phyloP scores from a whole-genome alignment of 225 moss, liverwort and hornwort species.

The Takakia lepidozioides region DNA sequence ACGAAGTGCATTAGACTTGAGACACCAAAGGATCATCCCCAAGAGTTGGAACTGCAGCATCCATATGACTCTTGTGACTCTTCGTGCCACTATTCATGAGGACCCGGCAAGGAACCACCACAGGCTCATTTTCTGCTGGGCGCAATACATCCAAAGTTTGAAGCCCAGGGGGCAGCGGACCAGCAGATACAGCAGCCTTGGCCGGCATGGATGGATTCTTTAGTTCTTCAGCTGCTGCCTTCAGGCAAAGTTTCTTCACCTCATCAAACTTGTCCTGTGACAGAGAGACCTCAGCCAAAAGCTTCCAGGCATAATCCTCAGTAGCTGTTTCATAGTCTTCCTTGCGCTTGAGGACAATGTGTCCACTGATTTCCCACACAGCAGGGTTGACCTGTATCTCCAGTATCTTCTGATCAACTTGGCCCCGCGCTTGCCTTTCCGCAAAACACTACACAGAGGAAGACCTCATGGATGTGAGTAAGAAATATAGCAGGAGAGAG shows the following conservation, averaged over 20 bases:
- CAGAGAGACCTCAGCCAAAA: constrained; percentile 64
- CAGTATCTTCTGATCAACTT: constrained; percentile 60
- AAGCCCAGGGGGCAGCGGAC: no score
- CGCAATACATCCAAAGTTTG: no score
- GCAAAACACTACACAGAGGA: constrained; percentile 47
- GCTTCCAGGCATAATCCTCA: constrained; percentile 63
- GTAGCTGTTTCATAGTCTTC: constrained; percentile 56
- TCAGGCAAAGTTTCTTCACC: constrained; percentile 53
- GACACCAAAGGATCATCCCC: no score
- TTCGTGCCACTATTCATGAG: no score
- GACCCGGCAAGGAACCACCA: no score
- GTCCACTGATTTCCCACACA: constrained; percentile 92
- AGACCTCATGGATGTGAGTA: not conserved
- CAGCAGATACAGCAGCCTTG: no score
- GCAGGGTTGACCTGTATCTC: constrained; percentile 84
- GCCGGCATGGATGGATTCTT: no score
- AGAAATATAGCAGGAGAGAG: not conserved
- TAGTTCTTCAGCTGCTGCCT: constrained; percentile 28
- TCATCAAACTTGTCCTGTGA: constrained; percentile 41
- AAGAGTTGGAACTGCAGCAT: no score
- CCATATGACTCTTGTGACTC: no score
- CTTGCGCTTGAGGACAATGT: constrained; percentile 73
- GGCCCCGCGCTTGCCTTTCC: constrained; percentile 63
- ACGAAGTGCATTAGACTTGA: no score
- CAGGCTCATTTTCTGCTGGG: no score